These are phyloP conservation scores for Coemansia biformis DNA, from an alignment of 192 early-diverging fungal genomes.

Conservation along the genomic window DNA sequence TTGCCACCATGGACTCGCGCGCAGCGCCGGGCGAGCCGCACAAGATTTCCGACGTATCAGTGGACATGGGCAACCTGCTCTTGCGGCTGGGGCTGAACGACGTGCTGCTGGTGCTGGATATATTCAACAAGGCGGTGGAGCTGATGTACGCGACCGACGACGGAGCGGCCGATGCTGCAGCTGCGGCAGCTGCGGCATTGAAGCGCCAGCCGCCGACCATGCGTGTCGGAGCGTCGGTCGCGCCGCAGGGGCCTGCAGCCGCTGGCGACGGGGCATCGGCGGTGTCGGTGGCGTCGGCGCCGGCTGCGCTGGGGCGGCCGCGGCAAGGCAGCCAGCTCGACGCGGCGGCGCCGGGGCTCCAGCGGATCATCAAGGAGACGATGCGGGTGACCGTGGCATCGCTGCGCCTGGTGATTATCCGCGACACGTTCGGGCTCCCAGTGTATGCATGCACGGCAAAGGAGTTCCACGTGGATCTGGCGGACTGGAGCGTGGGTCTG, in stretches of 20 bases:
- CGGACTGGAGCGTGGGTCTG: conserved; percentile 77
- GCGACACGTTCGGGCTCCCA: conserved; percentile 90
- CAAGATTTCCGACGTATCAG: conserved; percentile 56
- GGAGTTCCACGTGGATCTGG: conserved; percentile 70
- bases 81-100: conserved; percentile 86
- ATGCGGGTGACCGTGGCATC: conserved; percentile 40
- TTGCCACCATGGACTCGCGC: conserved; percentile 71
- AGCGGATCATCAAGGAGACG: conserved; percentile 40
- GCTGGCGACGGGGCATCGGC: not conserved
- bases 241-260: too few species aligned
- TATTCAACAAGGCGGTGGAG: conserved; percentile 68
- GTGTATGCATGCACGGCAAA: conserved; percentile 80
- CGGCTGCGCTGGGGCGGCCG: not conserved
- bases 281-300: conserved; percentile 10
- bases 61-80: conserved; percentile 74
- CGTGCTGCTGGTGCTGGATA: conserved; percentile 71
- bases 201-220: too few species aligned
- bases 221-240: too few species aligned
- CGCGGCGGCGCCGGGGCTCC: not conserved
- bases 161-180: not conserved
- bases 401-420: conserved; percentile 72
- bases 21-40: conserved; percentile 51
- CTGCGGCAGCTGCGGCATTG: not conserved
- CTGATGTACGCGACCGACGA: conserved; percentile 46
- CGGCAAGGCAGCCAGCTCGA: not conserved